These are phyloP conservation scores for Pisolithus albus DNA, from an alignment of 768 basidiomycete genomes.

Conservation along the genomic window DNA sequence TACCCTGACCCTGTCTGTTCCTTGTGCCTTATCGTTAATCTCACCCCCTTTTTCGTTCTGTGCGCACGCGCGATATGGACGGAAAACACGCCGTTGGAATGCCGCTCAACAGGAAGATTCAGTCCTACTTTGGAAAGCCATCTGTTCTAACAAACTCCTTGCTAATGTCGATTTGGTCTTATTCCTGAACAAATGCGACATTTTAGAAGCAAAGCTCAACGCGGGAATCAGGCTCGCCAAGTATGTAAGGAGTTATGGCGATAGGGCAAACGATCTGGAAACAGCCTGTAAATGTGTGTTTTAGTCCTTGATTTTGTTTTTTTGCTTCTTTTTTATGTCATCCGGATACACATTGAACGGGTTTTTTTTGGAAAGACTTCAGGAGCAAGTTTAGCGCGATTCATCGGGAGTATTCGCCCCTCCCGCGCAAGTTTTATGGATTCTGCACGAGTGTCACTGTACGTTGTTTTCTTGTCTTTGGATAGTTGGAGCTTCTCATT, in stretches of 20 bases:
- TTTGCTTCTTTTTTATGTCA: not conserved
- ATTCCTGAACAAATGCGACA: slow-evolving; percentile 80
- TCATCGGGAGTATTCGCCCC: slow-evolving; percentile 68
- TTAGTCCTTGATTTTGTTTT: not conserved
- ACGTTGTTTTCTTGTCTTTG: slow-evolving; percentile 8
- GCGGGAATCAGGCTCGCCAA: slow-evolving; percentile 58
- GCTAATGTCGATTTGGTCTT: slow-evolving; percentile 67
- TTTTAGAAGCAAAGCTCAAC: slow-evolving; percentile 57
- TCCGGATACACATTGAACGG: not conserved
- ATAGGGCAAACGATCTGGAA: slow-evolving; percentile 63
- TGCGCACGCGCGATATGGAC: not conserved
- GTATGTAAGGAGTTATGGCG: slow-evolving; percentile 66
- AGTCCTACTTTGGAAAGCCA: slow-evolving; percentile 65
- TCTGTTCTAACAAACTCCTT: slow-evolving; percentile 66
- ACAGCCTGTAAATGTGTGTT: slow-evolving; percentile 58
- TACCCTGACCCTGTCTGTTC: not conserved
- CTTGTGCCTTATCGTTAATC: too few relatives aligned
- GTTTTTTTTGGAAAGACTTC: slow-evolving; percentile 41
- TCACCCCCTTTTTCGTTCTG: not conserved
- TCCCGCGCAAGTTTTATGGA: slow-evolving; percentile 69
- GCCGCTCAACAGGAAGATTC: slow-evolving; percentile 55
- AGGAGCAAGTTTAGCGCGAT: slow-evolving; percentile 68
- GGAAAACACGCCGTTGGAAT: too few relatives aligned
- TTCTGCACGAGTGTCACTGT: slow-evolving; percentile 75
- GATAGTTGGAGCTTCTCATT: too few relatives aligned